Conservation (phyloP, 495 filamentous ascomycete genomes). For the Aspergillus leporis region DNA sequence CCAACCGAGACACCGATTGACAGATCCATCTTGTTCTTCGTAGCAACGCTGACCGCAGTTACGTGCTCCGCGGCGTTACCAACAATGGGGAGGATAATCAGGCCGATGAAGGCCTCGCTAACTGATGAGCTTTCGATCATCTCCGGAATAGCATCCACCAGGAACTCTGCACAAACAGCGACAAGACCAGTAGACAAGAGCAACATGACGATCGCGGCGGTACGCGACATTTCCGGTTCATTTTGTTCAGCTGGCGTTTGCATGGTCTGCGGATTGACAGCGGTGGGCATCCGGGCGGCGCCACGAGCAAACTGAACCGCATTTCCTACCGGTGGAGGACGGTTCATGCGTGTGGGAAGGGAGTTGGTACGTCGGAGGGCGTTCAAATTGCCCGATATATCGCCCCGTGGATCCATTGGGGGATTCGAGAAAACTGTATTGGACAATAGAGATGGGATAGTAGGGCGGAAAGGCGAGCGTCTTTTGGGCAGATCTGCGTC, state of each 20-base stretch:
- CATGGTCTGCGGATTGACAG: slow-evolving; percentile 23
- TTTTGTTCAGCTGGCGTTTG: slow-evolving; percentile 42
- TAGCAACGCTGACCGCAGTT: slow-evolving; percentile 82
- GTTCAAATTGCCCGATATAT: slow-evolving; percentile 45
- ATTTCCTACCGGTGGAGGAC: slow-evolving; percentile 40
- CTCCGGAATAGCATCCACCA: slow-evolving; percentile 75
- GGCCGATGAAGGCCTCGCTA: slow-evolving; percentile 79
- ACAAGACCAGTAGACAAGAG: slow-evolving; percentile 77
- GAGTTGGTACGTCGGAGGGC: slow-evolving; percentile 77
- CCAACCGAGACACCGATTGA: slow-evolving; percentile 89
- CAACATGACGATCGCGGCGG: slow-evolving; percentile 71
- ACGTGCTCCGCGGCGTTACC: slow-evolving; percentile 93
- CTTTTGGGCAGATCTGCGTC: slow-evolving; percentile 25
- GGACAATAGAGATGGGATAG: slow-evolving; percentile 60
- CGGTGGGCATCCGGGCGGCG: slow-evolving; percentile 32
- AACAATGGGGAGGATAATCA: slow-evolving; percentile 88
- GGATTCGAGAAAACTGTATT: slow-evolving; percentile 64
- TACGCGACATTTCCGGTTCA: slow-evolving; percentile 66
- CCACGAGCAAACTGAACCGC: slow-evolving; percentile 44
- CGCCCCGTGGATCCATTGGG: slow-evolving; percentile 32
- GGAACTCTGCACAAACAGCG: slow-evolving; percentile 83
- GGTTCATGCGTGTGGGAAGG: slow-evolving; percentile 68
- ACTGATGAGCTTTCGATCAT: slow-evolving; percentile 65
- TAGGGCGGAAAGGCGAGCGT: slow-evolving; percentile 45
- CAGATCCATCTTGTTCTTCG: slow-evolving; percentile 96